Evolutionary conservation across 306 rosid species (phyloP).

Genomic region (Quercus ilex): DNA sequence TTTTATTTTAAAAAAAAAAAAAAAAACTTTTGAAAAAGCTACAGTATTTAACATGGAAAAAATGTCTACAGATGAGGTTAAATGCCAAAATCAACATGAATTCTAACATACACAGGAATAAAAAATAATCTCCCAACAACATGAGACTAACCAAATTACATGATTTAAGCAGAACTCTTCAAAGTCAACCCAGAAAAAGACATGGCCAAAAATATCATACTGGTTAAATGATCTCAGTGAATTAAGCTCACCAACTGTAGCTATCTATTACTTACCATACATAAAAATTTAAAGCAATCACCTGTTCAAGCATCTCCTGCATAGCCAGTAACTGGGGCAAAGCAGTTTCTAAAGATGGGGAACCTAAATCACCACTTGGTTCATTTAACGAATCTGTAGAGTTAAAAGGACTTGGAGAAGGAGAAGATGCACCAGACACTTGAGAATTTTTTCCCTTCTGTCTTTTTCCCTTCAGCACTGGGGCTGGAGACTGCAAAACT

Average conservation of each 20-base stretch:
- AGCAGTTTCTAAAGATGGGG: conserved; percentile 39
- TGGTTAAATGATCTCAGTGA: not conserved
- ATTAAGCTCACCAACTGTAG: conserved; percentile 5
- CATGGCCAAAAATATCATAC: conserved; percentile 1
- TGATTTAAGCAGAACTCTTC: not conserved
- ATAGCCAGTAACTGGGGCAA: conserved; percentile 49
- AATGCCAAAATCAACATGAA: not conserved
- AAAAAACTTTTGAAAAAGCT: not conserved
- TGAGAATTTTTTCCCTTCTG: conserved; percentile 61
- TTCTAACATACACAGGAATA: not conserved
- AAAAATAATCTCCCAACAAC: not conserved
- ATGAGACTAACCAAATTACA: not conserved
- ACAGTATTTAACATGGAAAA: not conserved
- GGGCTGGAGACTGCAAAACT: conserved; percentile 44
- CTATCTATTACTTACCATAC: not conserved
- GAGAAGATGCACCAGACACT: conserved; percentile 37
- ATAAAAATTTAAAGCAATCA: conserved; percentile 20
- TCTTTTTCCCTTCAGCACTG: conserved; percentile 43
- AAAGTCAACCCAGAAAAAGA: conserved; percentile 13
- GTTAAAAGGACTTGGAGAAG: conserved; percentile 46
- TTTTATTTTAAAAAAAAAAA: not conserved
- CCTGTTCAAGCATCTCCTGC: conserved; percentile 66
- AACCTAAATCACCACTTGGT: conserved; percentile 44
- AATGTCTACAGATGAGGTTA: not conserved
- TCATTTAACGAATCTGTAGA: conserved; percentile 41